Evolutionary conservation across 257 asterid species (phyloP).

Genomic region (Fraxinus anomala): DNA sequence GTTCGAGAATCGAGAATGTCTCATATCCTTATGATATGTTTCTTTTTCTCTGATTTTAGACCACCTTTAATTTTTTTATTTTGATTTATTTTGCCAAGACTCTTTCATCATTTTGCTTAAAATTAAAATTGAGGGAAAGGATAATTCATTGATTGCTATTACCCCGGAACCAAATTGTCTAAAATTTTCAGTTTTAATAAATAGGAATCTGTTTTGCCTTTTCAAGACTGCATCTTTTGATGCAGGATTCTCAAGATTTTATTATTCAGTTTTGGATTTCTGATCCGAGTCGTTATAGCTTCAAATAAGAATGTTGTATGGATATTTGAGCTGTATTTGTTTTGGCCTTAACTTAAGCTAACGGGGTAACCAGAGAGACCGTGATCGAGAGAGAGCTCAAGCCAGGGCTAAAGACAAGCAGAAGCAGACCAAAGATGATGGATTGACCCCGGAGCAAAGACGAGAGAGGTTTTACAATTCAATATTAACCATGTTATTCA

Average conservation of each 20-base stretch:
- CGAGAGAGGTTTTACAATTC: slow-evolving; percentile 53
- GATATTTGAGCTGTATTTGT: slow-evolving; percentile 19
- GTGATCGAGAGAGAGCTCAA: slow-evolving; percentile 85
- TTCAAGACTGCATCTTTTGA: background rate
- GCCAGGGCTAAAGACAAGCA: slow-evolving; percentile 58
- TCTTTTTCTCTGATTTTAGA: slow-evolving; percentile 45
- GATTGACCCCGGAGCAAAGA: slow-evolving; percentile 85
- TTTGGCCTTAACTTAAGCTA: slow-evolving; percentile 50
- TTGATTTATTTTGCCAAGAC: background rate
- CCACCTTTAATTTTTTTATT: background rate
- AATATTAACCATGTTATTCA: background rate
- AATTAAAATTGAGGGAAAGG: background rate
- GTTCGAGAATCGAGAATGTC: slow-evolving; percentile 62
- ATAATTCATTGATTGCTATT: background rate
- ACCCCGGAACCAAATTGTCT: background rate
- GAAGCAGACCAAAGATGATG: slow-evolving; percentile 54
- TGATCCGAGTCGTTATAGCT: background rate
- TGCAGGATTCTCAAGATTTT: background rate
- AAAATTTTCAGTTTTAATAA: background rate
- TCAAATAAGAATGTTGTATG: background rate
- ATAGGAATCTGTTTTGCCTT: background rate
- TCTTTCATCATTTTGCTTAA: background rate
- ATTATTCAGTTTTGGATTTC: background rate
- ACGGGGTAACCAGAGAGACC: slow-evolving; percentile 84
- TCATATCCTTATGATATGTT: slow-evolving; percentile 81